A percentile compares a stretch with the other conserved stretches of the same genome.
Conservation (phyloP, 1,139 yeast species). For the Suhomyces choctaworum region DNA sequence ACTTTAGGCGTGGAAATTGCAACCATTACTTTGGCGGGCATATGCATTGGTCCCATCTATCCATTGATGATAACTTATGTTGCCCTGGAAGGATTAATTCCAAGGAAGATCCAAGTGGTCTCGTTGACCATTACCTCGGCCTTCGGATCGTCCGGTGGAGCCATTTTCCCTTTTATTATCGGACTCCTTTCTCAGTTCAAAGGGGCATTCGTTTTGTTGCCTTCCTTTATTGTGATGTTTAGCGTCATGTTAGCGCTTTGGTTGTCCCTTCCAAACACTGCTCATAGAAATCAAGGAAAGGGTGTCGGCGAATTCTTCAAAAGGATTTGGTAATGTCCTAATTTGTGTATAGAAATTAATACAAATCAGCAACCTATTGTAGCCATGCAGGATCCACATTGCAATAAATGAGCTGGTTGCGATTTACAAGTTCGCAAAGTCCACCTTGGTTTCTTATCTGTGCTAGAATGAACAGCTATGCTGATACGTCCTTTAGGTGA, state of each 20-base stretch:
- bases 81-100: conserved; percentile 42
- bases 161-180: conserved; percentile 55
- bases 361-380: no score
- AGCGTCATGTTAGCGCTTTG: conserved; percentile 41
- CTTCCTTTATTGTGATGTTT: conserved; percentile 46
- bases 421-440: no score
- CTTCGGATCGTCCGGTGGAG: conserved; percentile 63
- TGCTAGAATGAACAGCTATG: no score
- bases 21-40: conserved; percentile 48
- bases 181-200: conserved; percentile 53
- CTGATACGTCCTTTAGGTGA: conserved; percentile 2
- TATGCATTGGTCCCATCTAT: conserved; percentile 55
- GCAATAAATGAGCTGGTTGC: no score
- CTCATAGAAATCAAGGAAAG: conserved; percentile 6
- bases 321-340: conserved; percentile 7
- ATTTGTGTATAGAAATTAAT: no score
- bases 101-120: conserved; percentile 55
- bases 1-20: conserved; percentile 24
- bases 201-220: conserved; percentile 59
- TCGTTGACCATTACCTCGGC: conserved; percentile 58
- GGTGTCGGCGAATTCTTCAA: conserved; percentile 3
- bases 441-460: no score
- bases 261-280: conserved; percentile 45
- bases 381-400: not conserved
- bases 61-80: conserved; percentile 54